Evolutionary conservation across 1,284 basidiomycete genomes (phyloP), one percentile per base, ranked within the genome.

Genomic region (Ustilago cynodontis): DNA sequence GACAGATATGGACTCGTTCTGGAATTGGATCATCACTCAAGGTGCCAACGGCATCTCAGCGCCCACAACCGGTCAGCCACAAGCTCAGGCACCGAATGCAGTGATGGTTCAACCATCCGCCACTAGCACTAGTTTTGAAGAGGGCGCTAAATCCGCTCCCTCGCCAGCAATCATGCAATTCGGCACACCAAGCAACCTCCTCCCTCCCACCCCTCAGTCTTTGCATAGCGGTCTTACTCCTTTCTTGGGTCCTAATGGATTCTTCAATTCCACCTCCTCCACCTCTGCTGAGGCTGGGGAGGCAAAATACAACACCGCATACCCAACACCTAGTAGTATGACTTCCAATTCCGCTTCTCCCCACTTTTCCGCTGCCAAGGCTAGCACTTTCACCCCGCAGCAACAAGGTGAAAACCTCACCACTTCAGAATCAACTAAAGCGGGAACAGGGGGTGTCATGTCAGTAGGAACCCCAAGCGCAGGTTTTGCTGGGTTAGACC

Each of bases 11-110:
- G 80, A 82, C 43, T 75, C 72, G 26, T 82, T 82, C 63, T 82
- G 79, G 79, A 80, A 77, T 63, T 82, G 80, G 80, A 71, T 82
- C 59, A 72, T 82, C 26, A 73, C 65, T 10, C 80, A 82, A 52
- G 80, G 79, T 41, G 73, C 73, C 33, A 72, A 66, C 41, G 77
- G 67, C 28, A 68, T 72, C 16, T 45, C 65, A 11, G 20, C 61
- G 49, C 28, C 45, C 10, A n/a, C 39, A 13, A 10, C 57, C 13
- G 20, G 51, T 2, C 62, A 33, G 22, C 55, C 41, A n/a, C 47
- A 49, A 49, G 47, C 20, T 20, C n/a, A 47, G 9, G 11, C 47
- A 28, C 26, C 72, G 7, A 37, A 67, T 22, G 63, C 69, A 9
- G 63, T 59, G 53, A 28, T 70, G 35, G 41, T 67, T 14, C 72